Conservation (phyloP, 2,329 filamentous ascomycete species). For the Paecilomyces sp. region DNA sequence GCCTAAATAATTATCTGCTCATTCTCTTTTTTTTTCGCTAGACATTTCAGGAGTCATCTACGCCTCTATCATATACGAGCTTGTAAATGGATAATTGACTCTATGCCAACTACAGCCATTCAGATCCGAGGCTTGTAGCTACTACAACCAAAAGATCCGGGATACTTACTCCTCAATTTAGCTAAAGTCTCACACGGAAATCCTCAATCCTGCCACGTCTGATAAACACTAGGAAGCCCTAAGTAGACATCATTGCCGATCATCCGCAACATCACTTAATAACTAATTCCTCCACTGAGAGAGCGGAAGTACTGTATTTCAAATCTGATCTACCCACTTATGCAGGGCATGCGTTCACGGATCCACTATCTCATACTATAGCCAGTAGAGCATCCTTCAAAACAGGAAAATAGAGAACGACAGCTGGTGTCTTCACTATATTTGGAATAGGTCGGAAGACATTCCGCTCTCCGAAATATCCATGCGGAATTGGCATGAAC, state of each 20-base stretch:
- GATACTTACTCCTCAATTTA: background rate
- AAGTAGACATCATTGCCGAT: background rate
- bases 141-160: too few relatives aligned
- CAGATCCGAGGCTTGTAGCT: too few relatives aligned
- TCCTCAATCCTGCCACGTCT: background rate
- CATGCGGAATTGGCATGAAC: background rate
- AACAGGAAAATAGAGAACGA: background rate
- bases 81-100: background rate
- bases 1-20: background rate
- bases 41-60: background rate
- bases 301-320: background rate
- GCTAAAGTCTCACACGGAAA: background rate
- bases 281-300: background rate
- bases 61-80: too few relatives aligned
- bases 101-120: background rate
- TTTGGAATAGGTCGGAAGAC: background rate
- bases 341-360: background rate
- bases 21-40: background rate
- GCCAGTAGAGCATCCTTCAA: background rate
- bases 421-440: background rate
- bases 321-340: background rate
- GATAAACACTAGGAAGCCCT: background rate
- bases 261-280: background rate
- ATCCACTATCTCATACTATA: background rate
- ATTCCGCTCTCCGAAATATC: background rate